Evolutionary conservation across 2,329 filamentous ascomycete genomes (phyloP), one percentile per base, ranked within the genome.

Genomic region (Aureobasidium sp.): DNA sequence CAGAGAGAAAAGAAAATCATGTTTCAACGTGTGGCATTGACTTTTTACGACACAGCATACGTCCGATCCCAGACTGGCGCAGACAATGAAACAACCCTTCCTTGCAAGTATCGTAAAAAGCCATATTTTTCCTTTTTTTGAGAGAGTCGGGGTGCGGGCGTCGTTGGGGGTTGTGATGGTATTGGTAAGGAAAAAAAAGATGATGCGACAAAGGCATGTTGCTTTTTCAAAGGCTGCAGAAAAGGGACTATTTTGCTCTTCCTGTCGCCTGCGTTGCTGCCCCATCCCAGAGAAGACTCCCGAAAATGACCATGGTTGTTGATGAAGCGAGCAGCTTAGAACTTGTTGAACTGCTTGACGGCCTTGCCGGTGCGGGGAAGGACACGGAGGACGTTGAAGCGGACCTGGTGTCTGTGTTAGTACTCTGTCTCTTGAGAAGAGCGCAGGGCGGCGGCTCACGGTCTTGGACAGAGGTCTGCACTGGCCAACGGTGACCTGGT

Each of bases 391-490:
- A 97, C 92, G 85, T 99, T 99, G 90, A 99, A 99, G 78, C 94
- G 94, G 77, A 96, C 89, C 91, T 96, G 70, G 58, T 59, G 65
- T 41, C 3, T 27, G 29, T 20, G 41, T 65, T 22, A 65, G 62
- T 31, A 42, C 11, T 15, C 1, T 17, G 42, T 15, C 5, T 22
- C 22, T 29, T n/a, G 14, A 2, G 25, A n/a, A 5, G 6, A 31
- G 6, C 6, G 8, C 4, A 27, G 44, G 22, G 11, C 15, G 44
- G 90, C 15, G 44, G 90, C 72, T 90, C 39, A 99, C 95, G 79
- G 94, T 99, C 90, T 99, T 99, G 90, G 88, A 92, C 76, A 99
- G 86, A 76, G 94, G 94, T 81, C 94, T 86, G 90, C 94, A 99
- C 86, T 99, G 94, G 83, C 94, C 94, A 80, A 99, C 93, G 74